These are phyloP conservation scores for Cyclaneusma minus DNA, from an alignment of 2,329 filamentous ascomycete genomes.

Conservation along the genomic window DNA sequence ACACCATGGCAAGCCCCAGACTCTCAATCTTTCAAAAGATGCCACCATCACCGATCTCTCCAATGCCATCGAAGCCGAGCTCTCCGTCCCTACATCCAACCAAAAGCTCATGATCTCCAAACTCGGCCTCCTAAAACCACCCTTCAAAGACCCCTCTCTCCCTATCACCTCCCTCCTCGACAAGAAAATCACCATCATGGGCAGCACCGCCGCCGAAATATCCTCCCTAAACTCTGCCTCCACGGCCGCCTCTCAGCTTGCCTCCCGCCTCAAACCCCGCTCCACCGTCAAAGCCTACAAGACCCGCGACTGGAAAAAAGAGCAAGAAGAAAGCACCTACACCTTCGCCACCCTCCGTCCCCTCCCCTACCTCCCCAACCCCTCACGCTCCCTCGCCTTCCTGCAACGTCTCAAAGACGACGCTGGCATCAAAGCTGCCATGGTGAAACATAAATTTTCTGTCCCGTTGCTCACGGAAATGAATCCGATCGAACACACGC, in stretches of 20 bases:
- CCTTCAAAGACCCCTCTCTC: conserved; percentile 42
- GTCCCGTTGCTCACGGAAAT: conserved; percentile 88
- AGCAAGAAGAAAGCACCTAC: conserved; percentile 41
- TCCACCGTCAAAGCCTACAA: conserved; percentile 23
- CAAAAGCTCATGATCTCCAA: conserved; percentile 57
- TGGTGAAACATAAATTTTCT: conserved; percentile 71
- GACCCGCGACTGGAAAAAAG: conserved; percentile 28
- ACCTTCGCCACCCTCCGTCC: conserved; percentile 70
- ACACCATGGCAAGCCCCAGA: conserved; percentile 29
- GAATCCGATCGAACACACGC: conserved; percentile 73
- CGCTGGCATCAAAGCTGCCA: conserved; percentile 68
- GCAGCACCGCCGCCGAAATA: conserved; percentile 45
- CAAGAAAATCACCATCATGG: conserved; percentile 51
- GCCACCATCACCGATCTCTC: conserved; percentile 44
- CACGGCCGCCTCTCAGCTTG: conserved; percentile 30
- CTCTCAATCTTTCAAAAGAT: conserved; percentile 26
- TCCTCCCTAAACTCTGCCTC: conserved; percentile 34
- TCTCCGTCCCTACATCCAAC: conserved; percentile 44
- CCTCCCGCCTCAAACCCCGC: conserved; percentile 20
- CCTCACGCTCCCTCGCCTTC: conserved; percentile 54
- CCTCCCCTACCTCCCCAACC: conserved; percentile 61
- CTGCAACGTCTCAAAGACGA: conserved; percentile 67
- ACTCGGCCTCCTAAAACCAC: conserved; percentile 45
- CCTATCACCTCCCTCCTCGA: conserved; percentile 26
- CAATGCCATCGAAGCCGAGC: conserved; percentile 33